Base-by-base conservation (phyloP, 179 eudicot genomes). In the Monotropa hypopitys region DNA sequence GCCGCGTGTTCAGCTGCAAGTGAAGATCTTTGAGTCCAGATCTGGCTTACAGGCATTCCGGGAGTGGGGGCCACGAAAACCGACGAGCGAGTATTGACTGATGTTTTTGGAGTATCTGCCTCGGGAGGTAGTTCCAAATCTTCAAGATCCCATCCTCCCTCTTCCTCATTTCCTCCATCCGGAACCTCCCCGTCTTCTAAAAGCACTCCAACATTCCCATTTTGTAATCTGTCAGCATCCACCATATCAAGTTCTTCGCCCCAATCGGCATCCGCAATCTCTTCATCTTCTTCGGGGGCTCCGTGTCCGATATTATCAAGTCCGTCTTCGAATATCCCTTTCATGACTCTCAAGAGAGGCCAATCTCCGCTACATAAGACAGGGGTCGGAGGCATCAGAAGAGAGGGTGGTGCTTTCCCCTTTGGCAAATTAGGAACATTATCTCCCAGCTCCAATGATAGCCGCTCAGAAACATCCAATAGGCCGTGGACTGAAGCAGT, bases 1-100 rank as follows among this genome's bases (percentile, higher is more conserved):
- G 97, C 98, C 23, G 88, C 97, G 71, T 87, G 92, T 72, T 93
- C 98, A 43, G 98, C 97, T 74, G 93, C 97, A 38, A 93, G 92
- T 49, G 93, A 92, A 0, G 98, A 93, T 75, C 70, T 87, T 73
- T 92, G 97, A 78, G 81, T 86, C 98, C 98, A 93, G 56, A 93
- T 92, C 73, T 92, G 95, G 82, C 92, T 90, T 42, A 93, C 95
- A 6, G 97, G 92, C 93, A 89, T 86, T 70, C 98, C 98, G 21
- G 87, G 89, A 38, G 92, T 78, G 20, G 98, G 98, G 26, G 90
- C 81, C 65, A 87, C 84, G 80, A 90, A 93, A 26, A 79, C 85
- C 5, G 90, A 79, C 47, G 91, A 84, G 1, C 85, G 87, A 1
- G 81, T 78, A 75, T 81, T 84, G 26, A 53, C 51, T 54, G 87